Evolutionary conservation across 192 early-diverging fungal genomes (phyloP), one percentile per base, ranked within the genome.

Genomic region (Lobosporangium transversale): DNA sequence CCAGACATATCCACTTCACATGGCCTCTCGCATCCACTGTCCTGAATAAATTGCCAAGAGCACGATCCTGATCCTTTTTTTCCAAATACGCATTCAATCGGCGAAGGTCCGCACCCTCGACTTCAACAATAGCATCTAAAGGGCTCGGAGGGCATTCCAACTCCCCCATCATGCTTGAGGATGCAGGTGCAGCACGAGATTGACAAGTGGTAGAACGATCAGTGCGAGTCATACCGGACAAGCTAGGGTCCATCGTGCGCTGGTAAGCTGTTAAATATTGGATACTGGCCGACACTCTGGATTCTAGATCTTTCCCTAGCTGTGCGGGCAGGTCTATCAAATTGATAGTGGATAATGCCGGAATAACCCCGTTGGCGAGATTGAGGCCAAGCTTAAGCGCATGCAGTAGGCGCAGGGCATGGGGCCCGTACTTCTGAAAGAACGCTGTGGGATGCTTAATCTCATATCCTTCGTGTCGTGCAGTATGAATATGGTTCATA

Each of bases 1-100:
- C 71, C 27, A 61, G 53, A 47, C 71, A 76, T 51, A 76, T 76
- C 71, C 71, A 76, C 9, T 62, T 60, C 52, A 76, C 64, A 59
- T 76, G 71, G 7, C 71, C 71, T 15, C 58, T 18, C 4, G 23
- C 45, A 53, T 67, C 63, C 44, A 76, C 71, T 5, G 64, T 76
- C 36, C 64, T 36, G 64, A 66, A 76, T 24, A 76, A 27, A 45
- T 76, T 76, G 52, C 71, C 71, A 15, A 51, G 24, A 42, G 71
- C 31, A 3, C 58, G 63, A n/a, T 66, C 64, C 15, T 67, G 63
- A 47, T 76, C 71, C 48, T 61, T 76, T 17, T 51, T 47, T 18
- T 62, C 32, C 50, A 76, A 32, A 40, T 66, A 66, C 21, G 71
- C 40, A 15, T 21, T 37, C 21, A 76, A 23, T 29, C 49, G 49